A percentile compares a stretch with the other conserved stretches of the same genome.
Conservation (phyloP, 2,329 filamentous ascomycete genomes). For the Colletotrichum cereale region DNA sequence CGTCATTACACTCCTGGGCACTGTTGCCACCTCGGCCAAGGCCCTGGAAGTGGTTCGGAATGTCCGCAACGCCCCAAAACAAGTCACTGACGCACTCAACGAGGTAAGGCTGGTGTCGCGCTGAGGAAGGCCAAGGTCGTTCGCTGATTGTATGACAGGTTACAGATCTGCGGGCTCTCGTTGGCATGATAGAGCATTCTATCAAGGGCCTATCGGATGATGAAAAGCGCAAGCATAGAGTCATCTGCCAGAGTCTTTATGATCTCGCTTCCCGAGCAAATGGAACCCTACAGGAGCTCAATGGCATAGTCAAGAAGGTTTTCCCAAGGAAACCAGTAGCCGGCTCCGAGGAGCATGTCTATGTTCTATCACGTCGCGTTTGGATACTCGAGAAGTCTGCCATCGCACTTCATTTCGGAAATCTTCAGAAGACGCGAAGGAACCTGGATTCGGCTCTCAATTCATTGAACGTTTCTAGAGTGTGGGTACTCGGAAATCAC, state of each 20-base stretch:
- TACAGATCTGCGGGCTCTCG: neutral
- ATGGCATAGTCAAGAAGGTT: neutral
- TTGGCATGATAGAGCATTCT: constrained; percentile 1
- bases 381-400: neutral
- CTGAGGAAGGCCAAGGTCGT: neutral
- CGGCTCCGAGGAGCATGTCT: neutral
- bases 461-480: neutral
- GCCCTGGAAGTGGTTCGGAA: neutral
- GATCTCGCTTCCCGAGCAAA: neutral
- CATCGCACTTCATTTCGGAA: neutral
- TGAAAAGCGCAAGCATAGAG: neutral
- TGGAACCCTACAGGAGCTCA: neutral
- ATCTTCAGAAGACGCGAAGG: neutral
- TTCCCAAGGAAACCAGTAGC: neutral
- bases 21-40: neutral
- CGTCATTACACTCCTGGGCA: neutral
- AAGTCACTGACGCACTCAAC: neutral
- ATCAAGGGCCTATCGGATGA: neutral
- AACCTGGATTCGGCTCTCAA: constrained; percentile 1
- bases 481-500: neutral
- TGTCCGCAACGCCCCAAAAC: neutral
- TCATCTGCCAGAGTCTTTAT: neutral
- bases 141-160: neutral
- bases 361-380: neutral
- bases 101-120: neutral